Conservation (phyloP, 179 eudicot genomes). For the Vitellaria paradoxa region DNA sequence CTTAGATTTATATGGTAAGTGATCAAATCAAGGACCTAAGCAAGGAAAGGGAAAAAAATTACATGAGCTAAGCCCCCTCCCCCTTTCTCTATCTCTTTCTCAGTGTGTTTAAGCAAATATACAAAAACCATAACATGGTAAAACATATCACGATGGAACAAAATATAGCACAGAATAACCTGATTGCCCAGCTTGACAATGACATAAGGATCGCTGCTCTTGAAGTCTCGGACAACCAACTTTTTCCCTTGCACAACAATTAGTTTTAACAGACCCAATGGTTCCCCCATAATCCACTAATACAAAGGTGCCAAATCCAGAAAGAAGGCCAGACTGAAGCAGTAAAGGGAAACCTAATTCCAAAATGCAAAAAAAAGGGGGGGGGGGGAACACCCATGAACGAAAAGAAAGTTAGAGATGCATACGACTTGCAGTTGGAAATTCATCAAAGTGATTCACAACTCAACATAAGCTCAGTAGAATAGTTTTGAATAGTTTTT, state of each 20-base stretch:
- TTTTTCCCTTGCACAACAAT: constrained; percentile 58
- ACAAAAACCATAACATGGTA: neutral
- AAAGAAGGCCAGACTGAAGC: constrained; percentile 8
- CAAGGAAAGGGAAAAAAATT: no score
- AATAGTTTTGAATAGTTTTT: neutral
- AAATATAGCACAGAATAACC: constrained; percentile 30
- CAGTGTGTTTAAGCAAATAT: neutral
- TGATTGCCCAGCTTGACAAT: constrained; percentile 56
- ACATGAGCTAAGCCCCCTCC: no score
- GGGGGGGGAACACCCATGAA: neutral
- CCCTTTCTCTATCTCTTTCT: neutral
- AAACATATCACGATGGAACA: neutral
- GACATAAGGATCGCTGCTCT: constrained; percentile 80
- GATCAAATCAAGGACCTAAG: no score
- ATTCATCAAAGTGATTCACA: neutral
- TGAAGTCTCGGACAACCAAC: constrained; percentile 71
- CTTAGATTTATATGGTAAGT: no score
- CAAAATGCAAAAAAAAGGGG: neutral
- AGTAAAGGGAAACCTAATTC: neutral
- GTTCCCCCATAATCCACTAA: constrained; percentile 32
- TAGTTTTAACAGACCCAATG: constrained; percentile 43
- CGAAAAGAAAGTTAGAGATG: neutral
- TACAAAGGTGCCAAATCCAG: constrained; percentile 14
- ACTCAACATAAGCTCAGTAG: neutral
- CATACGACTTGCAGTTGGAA: neutral